Evolutionary conservation across 179 eudicot genomes (phyloP).

Genomic region (Sideroxylon spinosum): DNA sequence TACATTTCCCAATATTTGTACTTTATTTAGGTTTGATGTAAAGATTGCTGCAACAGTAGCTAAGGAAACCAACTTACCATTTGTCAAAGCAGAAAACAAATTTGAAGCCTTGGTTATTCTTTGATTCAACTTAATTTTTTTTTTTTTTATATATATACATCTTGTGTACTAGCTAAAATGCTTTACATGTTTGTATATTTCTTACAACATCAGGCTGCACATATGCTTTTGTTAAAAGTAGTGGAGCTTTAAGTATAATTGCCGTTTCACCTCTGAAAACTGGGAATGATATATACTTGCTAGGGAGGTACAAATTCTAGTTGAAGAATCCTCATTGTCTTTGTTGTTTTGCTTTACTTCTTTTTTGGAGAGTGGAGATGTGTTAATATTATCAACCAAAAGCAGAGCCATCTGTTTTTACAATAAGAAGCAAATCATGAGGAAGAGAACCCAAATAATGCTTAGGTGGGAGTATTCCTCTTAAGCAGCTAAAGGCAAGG

Average conservation of each 20-base stretch:
- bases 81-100: constrained; percentile 97
- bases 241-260: constrained; percentile 86
- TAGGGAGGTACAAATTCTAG: constrained; percentile 70
- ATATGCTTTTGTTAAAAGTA: constrained; percentile 92
- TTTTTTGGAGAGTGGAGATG: no score
- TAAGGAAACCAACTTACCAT: constrained; percentile 86
- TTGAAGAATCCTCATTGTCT: constrained; percentile 5
- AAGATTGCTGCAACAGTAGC: constrained; percentile 97
- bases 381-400: no score
- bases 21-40: constrained; percentile 70
- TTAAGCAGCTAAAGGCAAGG: no score
- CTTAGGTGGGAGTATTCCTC: no score
- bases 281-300: constrained; percentile 86
- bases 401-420: no score
- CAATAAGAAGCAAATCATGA: no score
- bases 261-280: constrained; percentile 94
- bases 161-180: background rate
- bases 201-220: constrained; percentile 72
- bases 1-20: constrained; percentile 10
- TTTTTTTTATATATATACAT: background rate
- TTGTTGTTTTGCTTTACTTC: background rate
- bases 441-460: no score
- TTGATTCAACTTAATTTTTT: constrained; percentile 10
- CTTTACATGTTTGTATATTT: constrained; percentile 7
- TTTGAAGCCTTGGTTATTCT: constrained; percentile 89